Evolutionary conservation across 2,329 filamentous ascomycete genomes (phyloP), one percentile per base, ranked within the genome.

Genomic region (Monascus ruber): DNA sequence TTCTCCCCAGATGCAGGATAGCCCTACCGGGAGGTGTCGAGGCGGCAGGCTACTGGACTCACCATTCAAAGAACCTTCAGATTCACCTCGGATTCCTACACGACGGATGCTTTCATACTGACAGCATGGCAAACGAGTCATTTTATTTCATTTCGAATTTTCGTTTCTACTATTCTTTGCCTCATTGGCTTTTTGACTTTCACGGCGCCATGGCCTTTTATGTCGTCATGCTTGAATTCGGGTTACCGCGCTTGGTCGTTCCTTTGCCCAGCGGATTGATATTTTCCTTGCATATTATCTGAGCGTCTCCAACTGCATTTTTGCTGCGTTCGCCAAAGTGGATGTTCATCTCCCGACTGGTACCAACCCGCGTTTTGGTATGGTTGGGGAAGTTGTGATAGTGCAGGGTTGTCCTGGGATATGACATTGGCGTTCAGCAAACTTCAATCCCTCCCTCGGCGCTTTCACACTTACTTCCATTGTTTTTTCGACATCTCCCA

Each of bases 1-100:
- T 45, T 61, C 72, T 50, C 62, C 71, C 58, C 52, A 59, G 28
- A 74, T 79, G 66, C 74, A 80, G 49, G 76, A 80, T 49, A 80
- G 76, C 48, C 77, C 77, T 9, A 80, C 76, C 26, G 70, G 68
- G 33, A 62, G 63, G 42, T 63, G 59, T 48, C 62, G 65, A 26
- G 58, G 53, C 24, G 52, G 41, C 34, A 49, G 52, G 24, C 50
- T 54, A 31, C 47, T 63, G 32, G 58, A 55, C 33, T 60, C 59
- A 17, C 61, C 62, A 4, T 61, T 64, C 39, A 53, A 49, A 8
- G 55, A 55, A 34, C 58, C 54, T 36, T 54, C 57, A 26, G 55
- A 55, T n/a, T 53, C 57, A 10, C 47, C 50, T 17, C 62, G 62
- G 26, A 48, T 54, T 7, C 47, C 60, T n/a, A 62, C 60, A n/a